Conservation (phyloP, 805 yeast genomes). For the Candida ficus region DNA sequence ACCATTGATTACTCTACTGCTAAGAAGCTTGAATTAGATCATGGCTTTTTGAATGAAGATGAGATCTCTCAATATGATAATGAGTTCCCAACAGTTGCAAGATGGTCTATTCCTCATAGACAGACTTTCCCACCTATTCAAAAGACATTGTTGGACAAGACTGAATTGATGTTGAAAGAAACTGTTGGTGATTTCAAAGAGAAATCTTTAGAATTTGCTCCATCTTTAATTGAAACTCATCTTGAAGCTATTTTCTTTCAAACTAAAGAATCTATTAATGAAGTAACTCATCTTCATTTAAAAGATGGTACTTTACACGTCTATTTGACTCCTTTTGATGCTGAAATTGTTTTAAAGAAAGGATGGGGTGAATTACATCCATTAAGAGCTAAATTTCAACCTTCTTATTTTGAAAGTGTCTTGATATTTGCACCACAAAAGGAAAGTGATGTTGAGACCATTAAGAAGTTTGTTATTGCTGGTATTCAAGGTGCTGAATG, state of each 20-base stretch:
- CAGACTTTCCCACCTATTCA: background rate
- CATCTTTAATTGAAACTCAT: background rate
- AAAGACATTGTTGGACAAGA: background rate
- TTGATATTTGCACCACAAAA: background rate
- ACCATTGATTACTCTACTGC: background rate
- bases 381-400: background rate
- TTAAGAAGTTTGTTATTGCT: background rate
- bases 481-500: background rate
- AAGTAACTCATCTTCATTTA: background rate
- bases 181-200: background rate
- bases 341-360: background rate
- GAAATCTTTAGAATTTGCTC: background rate
- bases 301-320: background rate
- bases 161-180: background rate
- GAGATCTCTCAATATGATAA: background rate
- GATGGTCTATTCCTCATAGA: background rate
- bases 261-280: background rate
- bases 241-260: background rate
- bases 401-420: background rate
- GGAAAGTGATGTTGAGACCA: background rate
- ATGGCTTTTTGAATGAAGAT: background rate
- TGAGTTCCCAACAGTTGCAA: background rate
- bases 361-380: background rate
- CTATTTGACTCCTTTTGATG: background rate
- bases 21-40: background rate